phyloP scores from a whole-genome alignment of 345 rosid species.

The Streptanthus diversifolius region DNA sequence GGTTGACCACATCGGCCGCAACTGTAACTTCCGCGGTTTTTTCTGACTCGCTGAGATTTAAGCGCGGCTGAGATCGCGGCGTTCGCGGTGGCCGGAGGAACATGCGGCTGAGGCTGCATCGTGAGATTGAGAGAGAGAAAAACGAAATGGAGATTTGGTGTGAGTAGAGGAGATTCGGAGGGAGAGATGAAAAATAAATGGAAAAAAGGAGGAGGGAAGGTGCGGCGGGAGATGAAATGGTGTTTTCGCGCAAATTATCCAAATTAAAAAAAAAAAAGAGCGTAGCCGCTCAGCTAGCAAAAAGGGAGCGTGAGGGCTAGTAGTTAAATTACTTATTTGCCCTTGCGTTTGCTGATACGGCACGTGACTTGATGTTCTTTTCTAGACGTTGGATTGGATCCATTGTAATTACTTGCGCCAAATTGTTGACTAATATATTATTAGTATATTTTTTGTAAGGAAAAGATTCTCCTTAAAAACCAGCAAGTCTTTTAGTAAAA shows the following conservation, averaged over 20 bases:
- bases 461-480: constrained; percentile 8
- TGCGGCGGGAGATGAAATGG: constrained; percentile 61
- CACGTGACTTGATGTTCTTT: constrained; percentile 28
- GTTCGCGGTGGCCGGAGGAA: constrained; percentile 49
- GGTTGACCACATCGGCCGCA: constrained; percentile 98
- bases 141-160: constrained; percentile 8
- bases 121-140: not conserved
- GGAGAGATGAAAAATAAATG: not conserved
- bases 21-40: constrained; percentile 84
- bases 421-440: constrained; percentile 2
- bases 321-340: constrained; percentile 27
- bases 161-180: constrained; percentile 23
- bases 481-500: not conserved
- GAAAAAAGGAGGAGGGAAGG: constrained; percentile 25
- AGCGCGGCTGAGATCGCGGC: constrained; percentile 44
- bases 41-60: constrained; percentile 48
- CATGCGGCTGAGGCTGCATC: constrained; percentile 51
- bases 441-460: not conserved
- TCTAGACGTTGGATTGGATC: constrained; percentile 27
- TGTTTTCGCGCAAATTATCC: constrained; percentile 53
- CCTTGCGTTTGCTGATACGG: constrained; percentile 22
- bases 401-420: not conserved
- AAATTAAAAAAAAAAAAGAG: not conserved
- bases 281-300: constrained; percentile 18
- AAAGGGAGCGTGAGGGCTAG: constrained; percentile 17